phyloP scores from a whole-genome alignment of 768 basidiomycete species.

The Termitomyces sp. region DNA sequence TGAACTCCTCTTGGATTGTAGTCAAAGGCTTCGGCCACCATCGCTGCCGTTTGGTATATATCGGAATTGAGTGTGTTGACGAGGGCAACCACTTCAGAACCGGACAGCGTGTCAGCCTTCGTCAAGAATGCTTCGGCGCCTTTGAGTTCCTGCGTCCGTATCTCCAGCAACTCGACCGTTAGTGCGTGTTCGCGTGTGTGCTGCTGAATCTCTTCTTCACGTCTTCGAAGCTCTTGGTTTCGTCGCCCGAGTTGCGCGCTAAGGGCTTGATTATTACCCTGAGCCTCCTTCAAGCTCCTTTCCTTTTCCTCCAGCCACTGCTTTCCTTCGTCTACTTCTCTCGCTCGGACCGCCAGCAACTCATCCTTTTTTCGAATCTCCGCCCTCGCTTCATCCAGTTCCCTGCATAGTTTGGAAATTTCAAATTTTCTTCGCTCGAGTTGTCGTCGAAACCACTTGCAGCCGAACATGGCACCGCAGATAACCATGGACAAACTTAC shows the following conservation, averaged over 20 bases:
- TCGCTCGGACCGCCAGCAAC: constrained; percentile 16
- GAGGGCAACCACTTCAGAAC: constrained; percentile 41
- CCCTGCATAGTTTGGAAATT: constrained; percentile 16
- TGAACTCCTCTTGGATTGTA: constrained; percentile 11
- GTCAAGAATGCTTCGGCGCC: constrained; percentile 45
- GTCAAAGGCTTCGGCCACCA: constrained; percentile 43
- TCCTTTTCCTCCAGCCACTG: constrained; percentile 16
- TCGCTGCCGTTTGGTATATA: constrained; percentile 47
- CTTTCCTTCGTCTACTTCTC: constrained; percentile 18
- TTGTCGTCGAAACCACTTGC: neutral
- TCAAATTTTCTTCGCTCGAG: constrained; percentile 9
- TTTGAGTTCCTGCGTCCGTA: constrained; percentile 34
- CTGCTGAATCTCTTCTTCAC: constrained; percentile 7
- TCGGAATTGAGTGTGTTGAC: constrained; percentile 46
- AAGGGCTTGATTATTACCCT: constrained; percentile 8
- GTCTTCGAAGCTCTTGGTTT: constrained; percentile 11
- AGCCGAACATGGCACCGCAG: constrained; percentile 11
- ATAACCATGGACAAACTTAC: constrained; percentile 30
- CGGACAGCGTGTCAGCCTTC: constrained; percentile 41
- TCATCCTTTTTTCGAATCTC: constrained; percentile 19
- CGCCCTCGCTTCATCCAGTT: constrained; percentile 14
- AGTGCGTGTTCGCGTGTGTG: constrained; percentile 15
- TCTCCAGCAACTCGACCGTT: constrained; percentile 18
- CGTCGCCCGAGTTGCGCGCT: constrained; percentile 10
- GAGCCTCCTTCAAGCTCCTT: constrained; percentile 10